A percentile compares a stretch with the other conserved stretches of the same genome.
Conservation (phyloP, 2,329 filamentous ascomycete species). For the Phoma sp. region DNA sequence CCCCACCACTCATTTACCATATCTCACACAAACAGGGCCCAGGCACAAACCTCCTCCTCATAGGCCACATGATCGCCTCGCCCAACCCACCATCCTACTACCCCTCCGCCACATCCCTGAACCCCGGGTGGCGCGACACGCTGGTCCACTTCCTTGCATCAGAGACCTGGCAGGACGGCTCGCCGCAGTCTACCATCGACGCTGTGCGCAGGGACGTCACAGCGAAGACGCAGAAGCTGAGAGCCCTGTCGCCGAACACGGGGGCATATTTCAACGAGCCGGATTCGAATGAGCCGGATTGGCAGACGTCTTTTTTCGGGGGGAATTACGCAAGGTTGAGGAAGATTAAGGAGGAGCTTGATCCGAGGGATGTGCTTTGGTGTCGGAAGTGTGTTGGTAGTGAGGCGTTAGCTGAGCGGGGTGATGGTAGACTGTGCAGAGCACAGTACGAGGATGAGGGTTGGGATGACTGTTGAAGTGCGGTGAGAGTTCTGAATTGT, state of each 20-base stretch:
- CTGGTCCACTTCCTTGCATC: conserved; percentile 31
- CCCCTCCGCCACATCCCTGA: conserved; percentile 24
- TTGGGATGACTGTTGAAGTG: too few relatives aligned
- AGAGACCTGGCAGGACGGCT: conserved; percentile 22
- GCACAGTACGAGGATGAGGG: too few relatives aligned
- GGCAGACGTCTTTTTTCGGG: conserved; percentile 36
- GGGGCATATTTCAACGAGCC: conserved; percentile 43
- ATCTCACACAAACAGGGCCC: neutral
- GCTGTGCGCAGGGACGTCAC: conserved; percentile 30
- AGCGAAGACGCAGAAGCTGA: conserved; percentile 23
- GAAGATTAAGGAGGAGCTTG: conserved; percentile 30
- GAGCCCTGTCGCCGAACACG: conserved; percentile 26
- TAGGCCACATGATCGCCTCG: conserved; percentile 35
- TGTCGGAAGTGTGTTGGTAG: conserved; percentile 38
- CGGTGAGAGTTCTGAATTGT: too few relatives aligned
- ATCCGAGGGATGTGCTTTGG: conserved; percentile 33
- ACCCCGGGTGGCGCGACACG: conserved; percentile 36
- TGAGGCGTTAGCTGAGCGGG: conserved; percentile 27
- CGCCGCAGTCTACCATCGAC: conserved; percentile 12
- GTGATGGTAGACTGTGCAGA: conserved; percentile 32
- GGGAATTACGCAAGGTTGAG: conserved; percentile 25
- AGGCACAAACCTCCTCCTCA: conserved; percentile 22
- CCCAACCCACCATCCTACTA: conserved; percentile 23
- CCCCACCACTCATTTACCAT: too few relatives aligned
- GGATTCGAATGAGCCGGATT: conserved; percentile 34